Percentiles rank a stretch among this genome's conserved stretches.
Conservation (phyloP, 1,284 basidiomycete genomes). For the Marasmius oreades region DNA sequence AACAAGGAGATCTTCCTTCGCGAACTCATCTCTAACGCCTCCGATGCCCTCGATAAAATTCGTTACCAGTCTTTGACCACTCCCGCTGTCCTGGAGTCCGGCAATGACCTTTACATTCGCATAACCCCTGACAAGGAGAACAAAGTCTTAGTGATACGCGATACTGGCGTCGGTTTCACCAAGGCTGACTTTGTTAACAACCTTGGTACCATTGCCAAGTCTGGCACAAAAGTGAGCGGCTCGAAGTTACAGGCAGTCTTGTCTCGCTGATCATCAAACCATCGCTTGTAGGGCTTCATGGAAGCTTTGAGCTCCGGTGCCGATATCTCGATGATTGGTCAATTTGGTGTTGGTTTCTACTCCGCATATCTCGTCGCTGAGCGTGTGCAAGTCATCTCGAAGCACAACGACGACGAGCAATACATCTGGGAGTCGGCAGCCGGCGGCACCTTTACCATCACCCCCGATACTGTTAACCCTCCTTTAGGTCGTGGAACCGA, state of each 20-base stretch:
- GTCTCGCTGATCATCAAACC: conserved; percentile 1
- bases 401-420: conserved; percentile 99
- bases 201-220: conserved; percentile 99
- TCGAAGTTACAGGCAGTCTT: conserved; percentile 9
- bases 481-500: conserved; percentile 94
- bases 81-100: conserved; percentile 80
- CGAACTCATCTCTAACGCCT: conserved; percentile 89
- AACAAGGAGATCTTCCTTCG: conserved; percentile 99
- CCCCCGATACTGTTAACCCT: conserved; percentile 86
- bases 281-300: conserved; percentile 82
- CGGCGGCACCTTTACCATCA: conserved; percentile 99
- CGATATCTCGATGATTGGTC: conserved; percentile 92
- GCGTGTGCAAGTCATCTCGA: conserved; percentile 97
- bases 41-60: conserved; percentile 97
- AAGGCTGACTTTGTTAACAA: conserved; percentile 99
- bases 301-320: conserved; percentile 95
- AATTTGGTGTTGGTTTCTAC: conserved; percentile 99
- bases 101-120: conserved; percentile 90
- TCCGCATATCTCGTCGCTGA: conserved; percentile 99
- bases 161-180: conserved; percentile 99
- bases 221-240: conserved; percentile 75
- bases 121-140: conserved; percentile 96
- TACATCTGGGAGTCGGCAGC: conserved; percentile 99
- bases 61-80: conserved; percentile 93
- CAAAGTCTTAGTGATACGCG: conserved; percentile 89